Percentiles rank a stretch among this genome's conserved stretches.
Evolutionary conservation across 1,139 yeast genomes (phyloP).

Genomic region (Taiozyma sp.): DNA sequence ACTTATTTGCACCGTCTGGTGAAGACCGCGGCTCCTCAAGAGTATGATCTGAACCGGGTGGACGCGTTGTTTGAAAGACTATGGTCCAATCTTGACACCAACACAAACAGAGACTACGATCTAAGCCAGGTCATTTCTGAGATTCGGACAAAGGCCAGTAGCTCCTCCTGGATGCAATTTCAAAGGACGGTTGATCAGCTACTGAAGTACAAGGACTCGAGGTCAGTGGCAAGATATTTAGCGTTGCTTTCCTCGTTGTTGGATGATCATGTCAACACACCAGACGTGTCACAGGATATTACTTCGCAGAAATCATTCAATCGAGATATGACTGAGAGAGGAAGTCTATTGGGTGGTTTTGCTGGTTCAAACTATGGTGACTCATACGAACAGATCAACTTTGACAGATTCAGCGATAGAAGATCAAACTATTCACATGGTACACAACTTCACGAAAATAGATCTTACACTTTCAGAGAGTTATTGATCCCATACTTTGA

Average conservation of each 20-base stretch:
- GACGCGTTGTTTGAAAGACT: conserved; percentile 29
- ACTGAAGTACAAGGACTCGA: conserved; percentile 27
- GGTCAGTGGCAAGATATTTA: conserved; percentile 37
- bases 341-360: conserved; percentile 9
- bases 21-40: conserved; percentile 25
- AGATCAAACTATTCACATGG: conserved; percentile 26
- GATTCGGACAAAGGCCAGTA: conserved; percentile 14
- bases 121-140: conserved; percentile 15
- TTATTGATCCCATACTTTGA: conserved; percentile 23
- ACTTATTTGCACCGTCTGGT: conserved; percentile 37
- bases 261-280: neutral
- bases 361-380: conserved; percentile 24
- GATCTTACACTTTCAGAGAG: conserved; percentile 24
- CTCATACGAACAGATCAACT: conserved; percentile 30
- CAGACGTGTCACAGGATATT: neutral
- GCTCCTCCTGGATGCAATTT: conserved; percentile 28
- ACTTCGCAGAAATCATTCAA: neutral
- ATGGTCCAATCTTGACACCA: conserved; percentile 3
- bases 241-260: conserved; percentile 25
- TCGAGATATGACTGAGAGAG: conserved; percentile 3
- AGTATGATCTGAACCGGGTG: conserved; percentile 23
- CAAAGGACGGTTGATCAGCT: conserved; percentile 32
- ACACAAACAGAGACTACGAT: conserved; percentile 3
- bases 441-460: conserved; percentile 10
- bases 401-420: conserved; percentile 31